These are phyloP conservation scores for Sinapis alba DNA, from an alignment of 441 rosid species.

Conservation along the genomic window DNA sequence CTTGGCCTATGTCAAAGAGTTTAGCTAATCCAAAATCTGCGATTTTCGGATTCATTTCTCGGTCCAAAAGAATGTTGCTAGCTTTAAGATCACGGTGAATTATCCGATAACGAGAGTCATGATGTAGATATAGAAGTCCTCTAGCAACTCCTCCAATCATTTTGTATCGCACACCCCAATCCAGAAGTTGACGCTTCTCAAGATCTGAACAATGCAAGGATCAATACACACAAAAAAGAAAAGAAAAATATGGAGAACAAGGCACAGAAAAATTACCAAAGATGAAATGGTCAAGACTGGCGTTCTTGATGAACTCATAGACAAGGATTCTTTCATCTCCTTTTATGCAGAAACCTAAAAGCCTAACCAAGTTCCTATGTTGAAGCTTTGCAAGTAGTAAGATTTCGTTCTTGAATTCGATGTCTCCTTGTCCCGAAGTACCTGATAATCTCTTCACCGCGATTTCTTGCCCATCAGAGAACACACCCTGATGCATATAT, in stretches of 20 bases:
- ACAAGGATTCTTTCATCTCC: constrained; percentile 74
- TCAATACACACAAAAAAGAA: neutral
- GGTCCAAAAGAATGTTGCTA: constrained; percentile 83
- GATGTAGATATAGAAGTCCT: neutral
- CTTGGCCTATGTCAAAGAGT: constrained; percentile 31
- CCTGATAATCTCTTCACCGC: neutral
- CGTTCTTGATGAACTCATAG: constrained; percentile 81
- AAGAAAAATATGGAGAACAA: neutral
- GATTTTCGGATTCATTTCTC: constrained; percentile 80
- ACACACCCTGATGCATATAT: neutral
- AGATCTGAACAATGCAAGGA: neutral
- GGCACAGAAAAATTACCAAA: constrained; percentile 36
- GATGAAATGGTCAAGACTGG: constrained; percentile 73
- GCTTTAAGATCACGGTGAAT: constrained; percentile 93
- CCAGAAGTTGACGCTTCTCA: too few relatives aligned
- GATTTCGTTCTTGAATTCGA: constrained; percentile 42
- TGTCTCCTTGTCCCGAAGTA: neutral
- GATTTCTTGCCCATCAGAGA: neutral
- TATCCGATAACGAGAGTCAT: constrained; percentile 52
- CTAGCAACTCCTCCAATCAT: too few relatives aligned
- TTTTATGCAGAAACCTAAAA: constrained; percentile 74
- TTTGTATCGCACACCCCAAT: too few relatives aligned
- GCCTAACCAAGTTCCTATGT: constrained; percentile 82
- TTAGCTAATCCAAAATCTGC: constrained; percentile 93
- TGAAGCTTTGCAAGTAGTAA: constrained; percentile 75